Percentiles rank a stretch among this genome's conserved stretches.
phyloP scores from a whole-genome alignment of 2,329 filamentous ascomycete genomes.

The Colletotrichum siamense region DNA sequence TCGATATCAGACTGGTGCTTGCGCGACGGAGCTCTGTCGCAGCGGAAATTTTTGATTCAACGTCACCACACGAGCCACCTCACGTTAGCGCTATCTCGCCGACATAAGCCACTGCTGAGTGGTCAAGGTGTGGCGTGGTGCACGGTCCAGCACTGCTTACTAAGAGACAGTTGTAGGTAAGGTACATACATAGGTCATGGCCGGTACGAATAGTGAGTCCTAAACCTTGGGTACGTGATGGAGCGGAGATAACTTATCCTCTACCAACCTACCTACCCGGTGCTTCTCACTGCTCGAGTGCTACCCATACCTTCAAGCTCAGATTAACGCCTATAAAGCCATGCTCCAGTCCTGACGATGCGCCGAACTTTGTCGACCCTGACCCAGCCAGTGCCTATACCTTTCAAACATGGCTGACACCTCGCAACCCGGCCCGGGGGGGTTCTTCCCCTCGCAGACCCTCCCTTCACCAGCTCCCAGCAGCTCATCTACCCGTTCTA shows the following conservation, averaged over 20 bases:
- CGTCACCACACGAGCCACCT: background rate
- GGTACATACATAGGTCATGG: background rate
- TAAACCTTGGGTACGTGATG: background rate
- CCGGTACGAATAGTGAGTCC: background rate
- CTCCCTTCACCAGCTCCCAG: constrained; percentile 63
- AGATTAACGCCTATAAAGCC: background rate
- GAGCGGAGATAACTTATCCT: background rate
- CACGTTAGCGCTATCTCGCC: background rate
- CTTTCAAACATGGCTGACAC: constrained; percentile 30
- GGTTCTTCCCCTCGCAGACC: constrained; percentile 52
- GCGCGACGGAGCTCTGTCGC: background rate
- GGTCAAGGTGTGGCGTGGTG: background rate
- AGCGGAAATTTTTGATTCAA: constrained; percentile 13
- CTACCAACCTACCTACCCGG: background rate
- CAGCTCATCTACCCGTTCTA: constrained; percentile 45
- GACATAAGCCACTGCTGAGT: background rate
- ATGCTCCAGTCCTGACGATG: background rate
- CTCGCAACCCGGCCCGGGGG: constrained; percentile 42
- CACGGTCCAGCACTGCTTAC: background rate
- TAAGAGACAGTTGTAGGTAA: background rate
- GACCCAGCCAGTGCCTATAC: background rate
- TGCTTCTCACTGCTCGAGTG: background rate
- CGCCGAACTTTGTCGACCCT: constrained; percentile 9
- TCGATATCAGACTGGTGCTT: background rate
- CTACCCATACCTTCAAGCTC: background rate